Evolutionary conservation across 1,284 basidiomycete genomes (phyloP).

Genomic region (Ceratobasidium sp.): DNA sequence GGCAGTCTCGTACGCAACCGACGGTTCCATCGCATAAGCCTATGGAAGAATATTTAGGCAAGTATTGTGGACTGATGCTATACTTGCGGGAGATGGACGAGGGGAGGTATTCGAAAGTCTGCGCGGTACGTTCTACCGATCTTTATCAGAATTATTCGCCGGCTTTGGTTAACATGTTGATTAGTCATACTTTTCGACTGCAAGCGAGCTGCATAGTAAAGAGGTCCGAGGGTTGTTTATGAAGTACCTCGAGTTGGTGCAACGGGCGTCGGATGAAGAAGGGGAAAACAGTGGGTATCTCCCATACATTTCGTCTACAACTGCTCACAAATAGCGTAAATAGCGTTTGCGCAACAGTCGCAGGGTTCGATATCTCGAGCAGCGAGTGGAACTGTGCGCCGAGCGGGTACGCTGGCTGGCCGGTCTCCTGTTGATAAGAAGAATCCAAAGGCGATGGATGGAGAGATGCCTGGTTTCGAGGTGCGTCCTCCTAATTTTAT

Average conservation of each 20-base stretch:
- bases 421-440: slow-evolving; percentile 74
- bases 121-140: slow-evolving; percentile 72
- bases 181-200: slow-evolving; percentile 89
- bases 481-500: slow-evolving; percentile 58
- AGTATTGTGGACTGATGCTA: slow-evolving; percentile 90
- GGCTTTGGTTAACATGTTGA: slow-evolving; percentile 9
- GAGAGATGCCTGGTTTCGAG: slow-evolving; percentile 76
- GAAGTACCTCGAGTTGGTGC: slow-evolving; percentile 71
- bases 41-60: slow-evolving; percentile 85
- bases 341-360: slow-evolving; percentile 62
- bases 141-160: background rate
- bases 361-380: slow-evolving; percentile 62
- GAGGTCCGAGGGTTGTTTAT: slow-evolving; percentile 84
- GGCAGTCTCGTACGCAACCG: slow-evolving; percentile 45
- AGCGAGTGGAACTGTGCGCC: slow-evolving; percentile 66
- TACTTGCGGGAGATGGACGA: slow-evolving; percentile 98
- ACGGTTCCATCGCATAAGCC: slow-evolving; percentile 71
- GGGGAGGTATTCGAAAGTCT: slow-evolving; percentile 83
- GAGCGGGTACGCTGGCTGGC: slow-evolving; percentile 81
- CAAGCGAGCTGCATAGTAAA: slow-evolving; percentile 81
- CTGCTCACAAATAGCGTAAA: slow-evolving; percentile 48
- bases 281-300: slow-evolving; percentile 70
- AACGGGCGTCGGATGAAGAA: slow-evolving; percentile 78
- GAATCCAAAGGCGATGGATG: slow-evolving; percentile 61
- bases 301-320: background rate